Base-by-base conservation (phyloP, 106 monocot genomes). In the Acorus calamus region DNA sequence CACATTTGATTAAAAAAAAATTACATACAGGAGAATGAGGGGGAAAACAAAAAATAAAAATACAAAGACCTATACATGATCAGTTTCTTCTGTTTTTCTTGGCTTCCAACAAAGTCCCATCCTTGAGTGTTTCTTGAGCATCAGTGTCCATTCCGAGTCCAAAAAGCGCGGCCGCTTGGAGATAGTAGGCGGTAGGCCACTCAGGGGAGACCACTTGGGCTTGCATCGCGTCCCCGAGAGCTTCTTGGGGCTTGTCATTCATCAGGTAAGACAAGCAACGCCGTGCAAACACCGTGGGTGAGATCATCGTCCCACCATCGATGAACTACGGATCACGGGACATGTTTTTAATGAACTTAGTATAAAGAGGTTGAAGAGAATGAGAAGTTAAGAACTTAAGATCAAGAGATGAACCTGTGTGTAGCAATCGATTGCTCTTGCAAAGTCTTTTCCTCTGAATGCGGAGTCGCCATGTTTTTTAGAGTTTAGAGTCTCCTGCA, bases 191-290 rank as follows among this genome's bases (percentile, higher is more conserved):
- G 28, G 79, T 81, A 0, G 86, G 81, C 94, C 94, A 96, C 44
- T 90, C 82, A 0, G 87, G 90, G 9, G 90, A 77, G 42, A 87
- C 73, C 47, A 76, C 84, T 57, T 80, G 90, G 6, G 90, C 86
- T 57, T 90, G 87, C 94, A 90, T 87, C 0, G 94, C 94, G 69
- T 96, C 94, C 47, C 81, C 90, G 3, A 96, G 76, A 41, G 87
- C 94, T 76, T 90, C 90, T 78, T 96, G 87, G 9, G 63, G 71
- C 82, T 76, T 87, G 41, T 83, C 71, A 8, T 59, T 82, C 80
- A 87, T 82, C 47, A 96, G 74, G 56, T 84, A 84, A 47, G 76
- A 79, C 11, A 96, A 53, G 58, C 87, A 87, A 1, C 94, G 70
- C 3, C 94, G 79, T 4, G 80, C 87, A 45, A 76, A 76, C 46